Evolutionary conservation across 2,329 filamentous ascomycete genomes (phyloP).

Genomic region (Mollisiaceae sp.): DNA sequence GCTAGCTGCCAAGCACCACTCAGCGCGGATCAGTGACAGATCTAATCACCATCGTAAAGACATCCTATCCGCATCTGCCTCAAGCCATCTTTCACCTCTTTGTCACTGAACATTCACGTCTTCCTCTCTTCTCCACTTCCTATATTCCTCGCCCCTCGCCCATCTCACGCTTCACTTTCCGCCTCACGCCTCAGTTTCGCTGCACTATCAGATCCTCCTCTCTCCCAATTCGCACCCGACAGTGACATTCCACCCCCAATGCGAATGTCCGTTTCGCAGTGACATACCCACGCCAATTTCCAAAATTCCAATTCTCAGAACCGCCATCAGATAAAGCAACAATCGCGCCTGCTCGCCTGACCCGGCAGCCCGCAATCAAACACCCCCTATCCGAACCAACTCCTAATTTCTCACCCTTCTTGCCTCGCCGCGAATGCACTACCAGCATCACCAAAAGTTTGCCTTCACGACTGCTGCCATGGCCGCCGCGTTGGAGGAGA

Average conservation of each 20-base stretch:
- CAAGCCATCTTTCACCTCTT: background rate
- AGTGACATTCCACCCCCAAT: constrained; percentile 17
- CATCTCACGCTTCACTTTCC: background rate
- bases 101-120: too few species aligned
- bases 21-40: constrained; percentile 3
- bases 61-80: background rate
- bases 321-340: constrained; percentile 14
- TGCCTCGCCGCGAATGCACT: constrained; percentile 4
- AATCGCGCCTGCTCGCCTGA: background rate
- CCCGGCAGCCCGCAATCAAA: background rate
- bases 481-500: constrained; percentile 46
- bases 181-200: too few species aligned
- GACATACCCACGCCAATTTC: constrained; percentile 12
- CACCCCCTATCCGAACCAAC: too few species aligned
- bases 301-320: background rate
- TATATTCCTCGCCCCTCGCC: too few species aligned
- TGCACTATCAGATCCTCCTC: constrained; percentile 1
- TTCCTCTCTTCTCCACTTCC: background rate
- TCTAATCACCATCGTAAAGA: constrained; percentile 1
- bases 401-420: too few species aligned
- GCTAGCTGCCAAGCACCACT: background rate
- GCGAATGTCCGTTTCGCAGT: constrained; percentile 16
- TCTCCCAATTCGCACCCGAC: background rate
- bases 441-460: constrained; percentile 37
- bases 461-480: constrained; percentile 41